phyloP scores from a whole-genome alignment of 2,329 filamentous ascomycete genomes.

The Fusarium nodosum region DNA sequence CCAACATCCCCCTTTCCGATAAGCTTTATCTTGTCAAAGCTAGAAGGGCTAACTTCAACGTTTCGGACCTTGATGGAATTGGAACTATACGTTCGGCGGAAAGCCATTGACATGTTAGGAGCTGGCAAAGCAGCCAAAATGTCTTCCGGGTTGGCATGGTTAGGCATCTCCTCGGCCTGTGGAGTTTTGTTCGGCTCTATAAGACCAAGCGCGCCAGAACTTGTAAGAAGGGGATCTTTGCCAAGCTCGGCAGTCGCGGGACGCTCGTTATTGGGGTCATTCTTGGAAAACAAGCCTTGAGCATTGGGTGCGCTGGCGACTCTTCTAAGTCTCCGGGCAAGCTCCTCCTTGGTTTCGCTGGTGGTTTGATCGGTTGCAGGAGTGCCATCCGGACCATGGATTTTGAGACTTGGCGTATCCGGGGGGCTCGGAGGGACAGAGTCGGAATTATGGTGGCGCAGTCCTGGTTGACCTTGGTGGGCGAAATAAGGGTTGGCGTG shows the following conservation, averaged over 20 bases:
- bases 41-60: conserved; percentile 93
- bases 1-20: conserved; percentile 99
- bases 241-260: conserved; percentile 88
- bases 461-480: conserved; percentile 92
- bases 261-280: conserved; percentile 70
- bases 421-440: conserved; percentile 94
- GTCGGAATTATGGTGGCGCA: conserved; percentile 94
- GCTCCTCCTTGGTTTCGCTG: conserved; percentile 88
- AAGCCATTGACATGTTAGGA: conserved; percentile 77
- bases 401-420: conserved; percentile 85
- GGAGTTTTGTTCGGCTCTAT: conserved; percentile 52
- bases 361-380: conserved; percentile 74
- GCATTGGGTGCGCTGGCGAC: conserved; percentile 98
- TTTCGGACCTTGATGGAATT: conserved; percentile 99
- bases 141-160: conserved; percentile 62
- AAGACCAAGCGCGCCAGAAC: conserved; percentile 58
- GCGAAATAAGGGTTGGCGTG: conserved; percentile 97
- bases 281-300: conserved; percentile 84
- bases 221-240: conserved; percentile 78
- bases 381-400: conserved; percentile 74
- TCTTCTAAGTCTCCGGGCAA: conserved; percentile 90
- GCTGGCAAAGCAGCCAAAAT: conserved; percentile 73
- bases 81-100: conserved; percentile 96
- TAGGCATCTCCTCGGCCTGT: conserved; percentile 49
- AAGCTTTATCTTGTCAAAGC: conserved; percentile 99